Evolutionary conservation across 1,139 yeast genomes (phyloP), one percentile per base, ranked within the genome.

Genomic region (Suhomyces ambrosiae): DNA sequence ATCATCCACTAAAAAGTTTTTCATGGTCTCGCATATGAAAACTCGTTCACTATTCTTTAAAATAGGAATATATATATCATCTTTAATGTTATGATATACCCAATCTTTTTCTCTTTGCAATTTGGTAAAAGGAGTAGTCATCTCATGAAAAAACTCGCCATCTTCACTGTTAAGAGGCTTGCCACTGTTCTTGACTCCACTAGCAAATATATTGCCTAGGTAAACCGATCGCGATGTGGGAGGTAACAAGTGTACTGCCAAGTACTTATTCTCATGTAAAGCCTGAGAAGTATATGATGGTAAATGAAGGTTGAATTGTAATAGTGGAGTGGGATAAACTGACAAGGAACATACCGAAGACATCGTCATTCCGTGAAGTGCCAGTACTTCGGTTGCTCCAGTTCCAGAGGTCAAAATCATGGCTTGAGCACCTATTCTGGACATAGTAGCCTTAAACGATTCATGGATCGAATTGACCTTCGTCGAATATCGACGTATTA

Each of bases 331-430:
- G 0, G 96, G 96, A 36, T 73, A 69, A 22, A 86, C 75, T 1
- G 94, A 80, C 10, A 89, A 63, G 1, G 96, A 87, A 12, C 87
- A 77, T 27, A 86, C 87, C 0, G 95, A 86, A 2, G 95, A 83
- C 3, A 89, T 64, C 0, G 96, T 86, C 70, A 86, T 79, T 1
- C 96, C 97, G 50, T 77, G 82, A 33, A 68, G 58, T n/a, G 54
- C 52, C 18, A 24, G 27, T 11, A 48, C 39, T 13, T 38, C 26
- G 19, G 27, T 23, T 19, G 33, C 29, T 21, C 23, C 15, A 10
- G 45, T 41, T 18, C 49, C 66, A 14, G 64, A 57, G 7, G 71
- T 65, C 27, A 67, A 51, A 5, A 71, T 61, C 76, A 71, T 71
- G 5, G 76, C 76, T 38, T 65, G 77, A 5, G 71, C 60, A 16